Base-by-base conservation (phyloP, 2,329 filamentous ascomycete species). In the Alternaria arbusti region DNA sequence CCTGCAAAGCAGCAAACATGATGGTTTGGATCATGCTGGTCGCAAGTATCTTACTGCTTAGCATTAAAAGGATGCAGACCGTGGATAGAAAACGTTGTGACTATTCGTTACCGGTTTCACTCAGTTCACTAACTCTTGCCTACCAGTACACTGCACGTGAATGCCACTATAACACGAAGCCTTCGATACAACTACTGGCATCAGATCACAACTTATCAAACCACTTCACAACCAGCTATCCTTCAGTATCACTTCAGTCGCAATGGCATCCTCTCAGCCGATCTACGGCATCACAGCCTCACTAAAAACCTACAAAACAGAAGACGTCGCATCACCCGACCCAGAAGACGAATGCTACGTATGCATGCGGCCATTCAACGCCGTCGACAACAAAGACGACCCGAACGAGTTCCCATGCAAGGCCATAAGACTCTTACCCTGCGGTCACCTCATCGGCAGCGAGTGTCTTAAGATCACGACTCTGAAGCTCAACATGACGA, bases 1-100 rank as follows among this genome's bases (percentile, higher is more conserved):
- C 59, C 59, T 5, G 59, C 17, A 36, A 61, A 61, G 13, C 20
- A 47, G 13, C 28, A 36, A n/a, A 23, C 8, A 40, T n/a, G 2
- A 17, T 40, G 15, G 0, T 40, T n/a, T 40, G 8, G 15, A 40
- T 40, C 36, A 40, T 6, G 3, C 5, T 40, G 1, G 4, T 40
- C 15, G 32, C 0, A 1, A 40, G 7, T 10, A 40, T 40, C 32
- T 40, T 40, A 3, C 7, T 10, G 8, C 32, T 40, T 10, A 1
- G 2, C 15, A n/a, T 10, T 0, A 10, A 10, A 4, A 40, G 32
- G 4, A 15, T 40, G 36, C 36, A 40, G 36, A 6, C 9, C 15
- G 1, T 40, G 9, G 1, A 11, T 11, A 17, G 15, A 3, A 11
- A 0, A 40, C 15, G 1, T 40, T 40, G 36, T 40, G 5, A 17